Evolutionary conservation across 148 eudicot genomes (phyloP).

Genomic region (Cornus suecica): DNA sequence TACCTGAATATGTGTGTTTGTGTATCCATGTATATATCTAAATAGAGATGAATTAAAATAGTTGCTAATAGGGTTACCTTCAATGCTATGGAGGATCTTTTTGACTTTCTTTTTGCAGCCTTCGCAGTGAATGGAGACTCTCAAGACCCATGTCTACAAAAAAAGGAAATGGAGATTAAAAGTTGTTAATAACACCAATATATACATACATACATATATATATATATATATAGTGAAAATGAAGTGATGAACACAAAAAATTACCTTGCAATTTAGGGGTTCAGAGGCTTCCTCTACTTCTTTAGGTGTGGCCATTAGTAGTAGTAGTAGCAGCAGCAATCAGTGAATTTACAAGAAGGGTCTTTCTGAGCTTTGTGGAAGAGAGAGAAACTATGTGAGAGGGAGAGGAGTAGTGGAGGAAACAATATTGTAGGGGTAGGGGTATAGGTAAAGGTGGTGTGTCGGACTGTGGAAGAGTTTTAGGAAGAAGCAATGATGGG

Average conservation of each 20-base stretch:
- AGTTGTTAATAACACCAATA: too few species aligned
- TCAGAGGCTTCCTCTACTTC: slow-evolving; percentile 17
- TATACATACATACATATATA: too few species aligned
- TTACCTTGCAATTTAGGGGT: slow-evolving; percentile 42
- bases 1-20: too few species aligned
- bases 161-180: neutral
- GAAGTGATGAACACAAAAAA: neutral
- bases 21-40: neutral
- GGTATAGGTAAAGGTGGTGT: too few species aligned
- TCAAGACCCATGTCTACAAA: slow-evolving; percentile 58
- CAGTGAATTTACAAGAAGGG: slow-evolving; percentile 25
- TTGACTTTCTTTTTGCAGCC: slow-evolving; percentile 79
- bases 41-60: neutral
- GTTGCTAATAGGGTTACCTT: slow-evolving; percentile 37
- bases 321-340: slow-evolving; percentile 6
- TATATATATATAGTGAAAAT: neutral
- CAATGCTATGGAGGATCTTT: slow-evolving; percentile 48
- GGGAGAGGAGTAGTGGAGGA: neutral
- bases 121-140: slow-evolving; percentile 75
- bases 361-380: neutral
- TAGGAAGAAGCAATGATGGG: too few species aligned
- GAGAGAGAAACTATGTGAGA: neutral
- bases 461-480: too few species aligned
- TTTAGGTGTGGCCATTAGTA: slow-evolving; percentile 32
- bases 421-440: too few species aligned